Base-by-base conservation (phyloP, 2,329 filamentous ascomycete species). In the Colletotrichum zoysiae region DNA sequence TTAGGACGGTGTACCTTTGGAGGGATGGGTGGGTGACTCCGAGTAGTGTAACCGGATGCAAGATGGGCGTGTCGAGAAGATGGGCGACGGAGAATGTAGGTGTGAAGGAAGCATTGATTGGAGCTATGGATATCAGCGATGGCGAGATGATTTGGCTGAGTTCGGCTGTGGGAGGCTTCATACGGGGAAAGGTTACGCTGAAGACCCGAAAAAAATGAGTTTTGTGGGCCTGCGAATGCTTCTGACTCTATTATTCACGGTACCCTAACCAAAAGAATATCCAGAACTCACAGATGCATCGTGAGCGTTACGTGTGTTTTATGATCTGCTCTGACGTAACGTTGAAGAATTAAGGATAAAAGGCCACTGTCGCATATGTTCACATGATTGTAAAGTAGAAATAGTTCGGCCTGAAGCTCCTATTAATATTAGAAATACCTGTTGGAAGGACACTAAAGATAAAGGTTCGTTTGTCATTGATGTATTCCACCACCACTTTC, bases 1-100 rank as follows among this genome's bases (percentile, higher is more conserved):
- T 67, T 33, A 55, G 65, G 57, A 61, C 46, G 11, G 56, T 60
- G 23, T 61, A 67, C 4, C 55, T 67, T 44, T 46, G 26, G 46
- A 60, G 38, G 46, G 18, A 26, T 30, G 38, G 38, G 3, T 30
- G 48, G 4, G 51, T 65, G 33, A 59, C 44, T 33, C 64, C n/a
- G 7, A 66, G 53, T 35, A 59, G 33, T 26, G 64, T 1, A 18
- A 66, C 44, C 11, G 40, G 48, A 12, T 62, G 40, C 14, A 62
- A 62, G 50, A 67, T 56, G 30, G 58, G 65, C 8, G 58, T 67
- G 1, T 67, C 50, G n/a, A 9, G 65, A n/a, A 26, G 58, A 50
- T 63, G 50, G 58, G 65, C 42, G 5, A 6, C 56, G 1, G 14
- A 57, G 3, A 50, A 33, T 38, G 38, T 42, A 5, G 57, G 33